A percentile compares a stretch with the other conserved stretches of the same genome.
Evolutionary conservation across 2,329 filamentous ascomycete species (phyloP).

Genomic region (Drechslerella coelobrocha): DNA sequence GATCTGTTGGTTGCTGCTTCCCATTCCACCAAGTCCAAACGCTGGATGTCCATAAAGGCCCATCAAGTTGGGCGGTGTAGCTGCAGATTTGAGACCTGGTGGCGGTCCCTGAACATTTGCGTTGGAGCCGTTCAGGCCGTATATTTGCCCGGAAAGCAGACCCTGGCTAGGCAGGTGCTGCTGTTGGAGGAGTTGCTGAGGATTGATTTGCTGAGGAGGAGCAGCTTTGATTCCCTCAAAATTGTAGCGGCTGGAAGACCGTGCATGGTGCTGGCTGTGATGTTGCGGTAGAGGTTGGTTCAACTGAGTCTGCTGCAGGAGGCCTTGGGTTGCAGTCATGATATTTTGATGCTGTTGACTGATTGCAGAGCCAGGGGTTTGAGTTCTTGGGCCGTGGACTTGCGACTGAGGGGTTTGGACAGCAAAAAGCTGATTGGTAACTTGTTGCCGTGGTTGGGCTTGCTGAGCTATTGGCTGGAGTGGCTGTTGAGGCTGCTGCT

Average conservation of each 20-base stretch:
- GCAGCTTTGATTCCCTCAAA: slow-evolving; percentile 48
- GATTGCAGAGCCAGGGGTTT: slow-evolving; percentile 56
- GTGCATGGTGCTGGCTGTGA: slow-evolving; percentile 60
- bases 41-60: slow-evolving; percentile 72
- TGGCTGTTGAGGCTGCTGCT: slow-evolving; percentile 73
- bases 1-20: slow-evolving; percentile 46
- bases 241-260: slow-evolving; percentile 67
- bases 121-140: slow-evolving; percentile 52
- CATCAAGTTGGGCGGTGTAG: slow-evolving; percentile 93
- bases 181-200: slow-evolving; percentile 62
- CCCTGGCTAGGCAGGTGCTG: slow-evolving; percentile 57
- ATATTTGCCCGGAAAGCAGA: slow-evolving; percentile 54
- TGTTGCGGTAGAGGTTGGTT: slow-evolving; percentile 58
- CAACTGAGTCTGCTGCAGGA: slow-evolving; percentile 54
- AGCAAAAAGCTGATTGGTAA: slow-evolving; percentile 68
- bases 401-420: slow-evolving; percentile 60
- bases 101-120: slow-evolving; percentile 78
- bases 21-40: slow-evolving; percentile 67
- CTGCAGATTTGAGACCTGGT: slow-evolving; percentile 91
- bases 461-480: slow-evolving; percentile 64
- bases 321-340: slow-evolving; percentile 55
- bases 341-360: slow-evolving; percentile 49
- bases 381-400: slow-evolving; percentile 61
- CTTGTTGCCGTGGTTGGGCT: slow-evolving; percentile 57
- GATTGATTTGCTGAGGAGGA: slow-evolving; percentile 53